Percentiles rank a stretch among this genome's conserved stretches.
Evolutionary conservation across 1,284 basidiomycete genomes (phyloP).

Genomic region (Sporisorium scitamineum): DNA sequence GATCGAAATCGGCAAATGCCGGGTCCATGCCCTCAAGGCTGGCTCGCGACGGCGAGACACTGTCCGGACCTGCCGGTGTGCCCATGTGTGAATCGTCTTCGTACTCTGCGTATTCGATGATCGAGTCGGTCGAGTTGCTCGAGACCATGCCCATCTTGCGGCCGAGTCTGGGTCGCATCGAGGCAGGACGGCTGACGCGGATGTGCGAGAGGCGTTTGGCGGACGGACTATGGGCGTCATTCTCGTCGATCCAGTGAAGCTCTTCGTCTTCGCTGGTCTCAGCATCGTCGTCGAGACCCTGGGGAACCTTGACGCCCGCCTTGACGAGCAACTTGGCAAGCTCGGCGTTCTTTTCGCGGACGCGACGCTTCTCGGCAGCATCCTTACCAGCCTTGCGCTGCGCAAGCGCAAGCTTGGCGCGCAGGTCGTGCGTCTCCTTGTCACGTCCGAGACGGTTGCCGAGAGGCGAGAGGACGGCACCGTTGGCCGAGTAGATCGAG

Average conservation of each 20-base stretch:
- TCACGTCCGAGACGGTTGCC: constrained; percentile 49
- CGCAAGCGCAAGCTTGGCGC: constrained; percentile 60
- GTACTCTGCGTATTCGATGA: constrained; percentile 45
- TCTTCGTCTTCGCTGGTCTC: constrained; percentile 60
- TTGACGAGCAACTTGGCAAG: constrained; percentile 54
- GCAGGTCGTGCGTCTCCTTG: constrained; percentile 60
- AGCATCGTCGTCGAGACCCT: constrained; percentile 50
- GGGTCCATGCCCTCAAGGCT: constrained; percentile 60
- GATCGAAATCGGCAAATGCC: constrained; percentile 52
- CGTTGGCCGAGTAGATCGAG: constrained; percentile 47
- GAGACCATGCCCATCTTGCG: constrained; percentile 42
- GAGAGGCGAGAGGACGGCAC: constrained; percentile 44
- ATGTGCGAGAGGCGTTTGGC: constrained; percentile 28
- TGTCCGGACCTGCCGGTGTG: constrained; percentile 35
- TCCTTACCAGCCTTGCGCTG: constrained; percentile 65
- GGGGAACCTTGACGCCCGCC: constrained; percentile 55
- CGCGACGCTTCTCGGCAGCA: constrained; percentile 58
- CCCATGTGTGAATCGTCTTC: constrained; percentile 37
- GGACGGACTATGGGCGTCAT: constrained; percentile 39
- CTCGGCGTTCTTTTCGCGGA: constrained; percentile 62
- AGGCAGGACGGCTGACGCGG: constrained; percentile 30
- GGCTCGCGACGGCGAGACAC: constrained; percentile 50
- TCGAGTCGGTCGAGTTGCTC: constrained; percentile 52
- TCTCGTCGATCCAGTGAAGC: constrained; percentile 38
- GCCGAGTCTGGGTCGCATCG: constrained; percentile 33